Base-by-base conservation (phyloP, 1,139 yeast genomes). In the Saccharomyces hybrid region DNA sequence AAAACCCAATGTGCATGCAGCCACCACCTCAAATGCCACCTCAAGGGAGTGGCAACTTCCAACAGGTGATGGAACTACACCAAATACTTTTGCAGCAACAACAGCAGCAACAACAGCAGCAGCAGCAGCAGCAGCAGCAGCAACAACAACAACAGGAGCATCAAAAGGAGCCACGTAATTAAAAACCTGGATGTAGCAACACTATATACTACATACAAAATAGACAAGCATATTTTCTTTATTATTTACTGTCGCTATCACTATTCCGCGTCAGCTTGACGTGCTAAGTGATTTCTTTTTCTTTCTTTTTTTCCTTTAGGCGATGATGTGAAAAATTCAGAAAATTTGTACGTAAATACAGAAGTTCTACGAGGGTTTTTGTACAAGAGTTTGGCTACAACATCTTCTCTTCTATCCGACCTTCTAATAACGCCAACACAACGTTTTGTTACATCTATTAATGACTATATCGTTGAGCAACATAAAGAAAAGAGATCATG, bases 61-160 rank as follows among this genome's bases (percentile, higher is more conserved):
- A 66, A 32, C 71, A 68, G 53, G 64, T 66, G 5, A 57, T 59
- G 20, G 70, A 69, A 53, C 62, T 70, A 57, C 73, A 70, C 50
- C 70, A 65, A 52, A 59, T 70, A 54, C 60, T 71, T 61, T 56
- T 67, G 59, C 71, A 70, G 46, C 73, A 68, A 49, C 60, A 56
- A 13, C 62, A 61, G 29, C 52, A 55, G 26, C 48, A 16, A n/a
- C 47, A 41, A 20, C 27, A 41, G 4, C 23, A 20, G 23, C 23
- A 20, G 3, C 23, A 20, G 3, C 3, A 20, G 23, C 23, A 56
- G 14, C 62, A 61, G 29, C 52, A 55, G 26, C 48, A 16, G 6
- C 47, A 41, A 20, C 27, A 41, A 20, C 23, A 20, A 3, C 23
- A 20, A 20, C 23, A 20, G 4, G 23, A 20, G 23, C 23, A 20